These are phyloP conservation scores for Apiotrichum veenhuisii DNA, from an alignment of 1,284 basidiomycete genomes.

Conservation along the genomic window DNA sequence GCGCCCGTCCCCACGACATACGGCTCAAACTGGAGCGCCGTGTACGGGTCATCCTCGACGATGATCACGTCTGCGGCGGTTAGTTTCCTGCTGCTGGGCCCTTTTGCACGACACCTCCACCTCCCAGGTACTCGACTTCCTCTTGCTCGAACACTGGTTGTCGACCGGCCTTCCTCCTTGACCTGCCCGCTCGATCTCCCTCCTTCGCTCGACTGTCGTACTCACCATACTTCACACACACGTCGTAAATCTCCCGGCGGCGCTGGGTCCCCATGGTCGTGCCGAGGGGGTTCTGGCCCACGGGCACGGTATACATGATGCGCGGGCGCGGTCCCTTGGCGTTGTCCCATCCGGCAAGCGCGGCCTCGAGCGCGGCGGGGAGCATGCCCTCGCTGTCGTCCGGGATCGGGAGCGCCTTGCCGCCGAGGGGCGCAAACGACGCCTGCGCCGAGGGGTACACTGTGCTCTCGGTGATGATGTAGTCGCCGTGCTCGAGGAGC, in stretches of 20 bases:
- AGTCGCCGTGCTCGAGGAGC: constrained; percentile 68
- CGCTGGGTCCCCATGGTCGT: constrained; percentile 59
- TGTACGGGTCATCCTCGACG: constrained; percentile 74
- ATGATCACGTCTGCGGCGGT: constrained; percentile 58
- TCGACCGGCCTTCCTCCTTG: too few species aligned
- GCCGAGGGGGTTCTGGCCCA: constrained; percentile 66
- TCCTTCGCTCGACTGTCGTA: too few species aligned
- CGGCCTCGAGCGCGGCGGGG: constrained; percentile 57
- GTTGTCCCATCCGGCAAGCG: constrained; percentile 64
- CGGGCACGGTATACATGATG: constrained; percentile 58
- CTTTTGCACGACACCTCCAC: too few species aligned
- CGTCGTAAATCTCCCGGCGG: constrained; percentile 69
- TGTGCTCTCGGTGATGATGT: constrained; percentile 58
- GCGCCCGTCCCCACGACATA: constrained; percentile 12
- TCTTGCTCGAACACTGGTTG: too few species aligned
- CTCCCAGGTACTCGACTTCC: too few species aligned
- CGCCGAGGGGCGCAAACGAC: constrained; percentile 28
- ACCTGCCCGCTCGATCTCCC: too few species aligned
- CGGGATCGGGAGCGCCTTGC: constrained; percentile 48
- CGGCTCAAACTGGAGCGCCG: constrained; percentile 55
- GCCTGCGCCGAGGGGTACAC: constrained; percentile 46
- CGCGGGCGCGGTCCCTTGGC: constrained; percentile 56
- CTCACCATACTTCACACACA: constrained; percentile 64
- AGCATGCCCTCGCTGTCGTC: constrained; percentile 69
- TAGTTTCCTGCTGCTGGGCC: background rate